Evolutionary conservation across 2,329 filamentous ascomycete genomes (phyloP), one percentile per base, ranked within the genome.

Genomic region (Huntiella abstrusa): DNA sequence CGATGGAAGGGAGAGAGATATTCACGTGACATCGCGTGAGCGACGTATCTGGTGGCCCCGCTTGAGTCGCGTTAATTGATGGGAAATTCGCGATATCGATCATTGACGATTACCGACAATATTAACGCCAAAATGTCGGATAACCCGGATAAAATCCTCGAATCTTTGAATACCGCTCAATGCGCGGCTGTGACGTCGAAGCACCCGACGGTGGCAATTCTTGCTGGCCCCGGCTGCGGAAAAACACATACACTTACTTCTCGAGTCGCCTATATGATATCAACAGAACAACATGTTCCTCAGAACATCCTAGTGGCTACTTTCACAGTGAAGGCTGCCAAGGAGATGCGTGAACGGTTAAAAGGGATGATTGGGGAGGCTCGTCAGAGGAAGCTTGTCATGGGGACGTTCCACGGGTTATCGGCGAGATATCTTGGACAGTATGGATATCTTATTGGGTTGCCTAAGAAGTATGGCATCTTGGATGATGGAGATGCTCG

Each of bases 191-290:
- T 76, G 32, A 70, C 65, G 15, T 74, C 72, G 4, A 53, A 59
- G 32, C 62, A 68, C 2, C 54, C 64, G 6, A 76, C 72, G 0
- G 70, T 82, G 13, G 77, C 77, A 42, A 81, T 82, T 47, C 62
- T 82, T 38, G 77, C 77, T 35, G 76, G 76, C 0, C 77, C 74
- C 3, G 77, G 77, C 13, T 80, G 75, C 51, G 88, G 91, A 15
- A 96, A 98, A 63, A 98, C 88, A 11, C 92, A 95, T 61, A 96
- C 91, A 1, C 69, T 98, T 46, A 94, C 87, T 0, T 84, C 87
- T 39, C 81, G 91, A 51, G 85, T 95, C 49, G 87, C 87, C 54
- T 92, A 88, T 69, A 75, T 95, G 28, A 72, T 95, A 46, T 73
- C 79, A 43, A 69, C 81, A 55, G 65, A 75, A 54, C 75, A 78